Conservation (phyloP, 805 yeast species). For the Suhomyces sp. region DNA sequence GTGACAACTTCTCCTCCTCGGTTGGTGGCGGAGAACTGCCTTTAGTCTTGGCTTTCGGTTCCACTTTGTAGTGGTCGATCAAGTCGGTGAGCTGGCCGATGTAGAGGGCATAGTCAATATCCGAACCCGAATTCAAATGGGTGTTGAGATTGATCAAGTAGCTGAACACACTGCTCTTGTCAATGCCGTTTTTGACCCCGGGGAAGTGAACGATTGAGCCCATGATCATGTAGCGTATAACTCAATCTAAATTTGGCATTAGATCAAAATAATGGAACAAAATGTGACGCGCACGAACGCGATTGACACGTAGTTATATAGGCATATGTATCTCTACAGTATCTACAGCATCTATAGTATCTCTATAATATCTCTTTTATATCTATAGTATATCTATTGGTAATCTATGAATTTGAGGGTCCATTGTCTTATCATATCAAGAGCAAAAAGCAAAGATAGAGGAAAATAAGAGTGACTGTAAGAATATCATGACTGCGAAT, state of each 20-base stretch:
- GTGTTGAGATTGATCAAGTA: constrained; percentile 21
- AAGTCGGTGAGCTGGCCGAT: constrained; percentile 25
- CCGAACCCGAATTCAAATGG: constrained; percentile 9
- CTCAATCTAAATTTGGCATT: no score
- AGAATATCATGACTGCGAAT: no score
- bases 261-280: background rate
- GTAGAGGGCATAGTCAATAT: constrained; percentile 6
- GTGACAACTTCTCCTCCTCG: background rate
- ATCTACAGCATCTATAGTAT: no score
- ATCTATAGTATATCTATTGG: no score
- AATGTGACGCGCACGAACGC: constrained; percentile 1
- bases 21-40: background rate
- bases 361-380: no score
- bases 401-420: no score
- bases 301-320: background rate
- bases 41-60: constrained; percentile 6
- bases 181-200: constrained; percentile 10
- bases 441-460: no score
- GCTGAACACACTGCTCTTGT: constrained; percentile 16
- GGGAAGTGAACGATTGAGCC: constrained; percentile 5
- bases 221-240: background rate
- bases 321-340: no score
- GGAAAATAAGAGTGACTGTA: no score
- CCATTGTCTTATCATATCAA: no score
- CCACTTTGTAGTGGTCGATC: constrained; percentile 21